Evolutionary conservation across 148 eudicot species (phyloP), one percentile per base, ranked within the genome.

Genomic region (Rhododendron mucronatum): DNA sequence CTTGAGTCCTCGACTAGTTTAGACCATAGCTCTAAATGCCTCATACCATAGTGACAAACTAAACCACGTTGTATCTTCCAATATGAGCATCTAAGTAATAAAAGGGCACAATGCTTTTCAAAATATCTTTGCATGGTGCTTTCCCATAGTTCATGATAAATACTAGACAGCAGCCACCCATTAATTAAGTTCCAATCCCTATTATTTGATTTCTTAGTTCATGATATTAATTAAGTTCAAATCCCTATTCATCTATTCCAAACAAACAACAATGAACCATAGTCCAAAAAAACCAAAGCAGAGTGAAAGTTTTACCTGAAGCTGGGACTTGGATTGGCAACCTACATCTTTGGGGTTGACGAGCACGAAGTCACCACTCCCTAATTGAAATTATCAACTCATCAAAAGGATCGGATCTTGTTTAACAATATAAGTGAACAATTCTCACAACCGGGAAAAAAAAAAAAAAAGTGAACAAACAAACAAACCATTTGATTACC

Each of bases 281-380:
- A 9, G 3, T 45, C 20, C n/a, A 73, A 39, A 61, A 35, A n/a
- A 26, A 3, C 74, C 48, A 73, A 2, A n/a, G 35, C 41, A 57
- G 67, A 69, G 61, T 45, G 47, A 21, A 41, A 83, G 44, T 59
- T 33, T 50, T 88, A 96, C 99, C 98, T 95, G 91, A 78, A 94
- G 88, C 89, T 91, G 85, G 84, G 91, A 87, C 86, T 93, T 91
- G 33, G 94, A 89, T 82, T 84, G 33, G 55, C 55, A 90, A 87
- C 88, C 96, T n/a, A 82, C 91, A 81, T 96, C 94, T 87, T 91
- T 96, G 80, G 99, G 95, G 87, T 93, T 94, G 44, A 94, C 74
- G 13, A 96, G 91, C 91, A 93, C 80, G 45, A 93, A 93, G 76
- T 82, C 79, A 83, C 88, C 88, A 81, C 91, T 90, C 77, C 89